These are phyloP conservation scores for Mycena filopes DNA, from an alignment of 768 basidiomycete genomes.

Conservation along the genomic window DNA sequence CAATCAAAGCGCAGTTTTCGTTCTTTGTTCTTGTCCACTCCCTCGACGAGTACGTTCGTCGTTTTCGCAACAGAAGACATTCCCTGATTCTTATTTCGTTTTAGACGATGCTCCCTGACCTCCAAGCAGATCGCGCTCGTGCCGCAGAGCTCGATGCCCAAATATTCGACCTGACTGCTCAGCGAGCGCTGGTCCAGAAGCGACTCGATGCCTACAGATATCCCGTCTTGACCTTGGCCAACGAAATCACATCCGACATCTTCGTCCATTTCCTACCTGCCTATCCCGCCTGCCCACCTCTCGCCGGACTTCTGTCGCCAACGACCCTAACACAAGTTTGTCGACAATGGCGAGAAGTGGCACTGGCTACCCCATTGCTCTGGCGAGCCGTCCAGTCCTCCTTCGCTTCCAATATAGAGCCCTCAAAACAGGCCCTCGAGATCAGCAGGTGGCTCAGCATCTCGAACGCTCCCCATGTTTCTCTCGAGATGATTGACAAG, in stretches of 20 bases:
- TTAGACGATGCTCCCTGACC: not conserved
- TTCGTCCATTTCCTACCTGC: not conserved
- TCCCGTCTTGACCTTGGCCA: not conserved
- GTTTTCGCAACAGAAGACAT: too few species aligned
- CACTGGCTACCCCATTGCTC: not conserved
- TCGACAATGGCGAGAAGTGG: not conserved
- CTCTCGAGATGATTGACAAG: too few species aligned
- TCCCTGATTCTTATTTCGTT: too few species aligned
- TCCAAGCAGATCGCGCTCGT: not conserved
- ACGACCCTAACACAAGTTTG: not conserved
- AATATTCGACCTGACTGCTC: not conserved
- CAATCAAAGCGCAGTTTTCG: too few species aligned
- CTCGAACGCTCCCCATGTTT: too few species aligned
- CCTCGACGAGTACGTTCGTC: too few species aligned
- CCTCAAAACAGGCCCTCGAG: too few species aligned
- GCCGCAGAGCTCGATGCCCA: not conserved
- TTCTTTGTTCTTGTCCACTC: too few species aligned
- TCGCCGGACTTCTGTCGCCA: not conserved
- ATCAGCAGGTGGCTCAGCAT: too few species aligned
- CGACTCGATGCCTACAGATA: slow-evolving; percentile 6
- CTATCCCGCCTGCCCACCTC: not conserved
- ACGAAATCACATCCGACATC: slow-evolving; percentile 3
- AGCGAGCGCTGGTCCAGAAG: not conserved
- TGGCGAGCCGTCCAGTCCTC: not conserved
- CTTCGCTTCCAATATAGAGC: too few species aligned